phyloP scores from a whole-genome alignment of 2,329 filamentous ascomycete genomes.

The Rhynchosporium agropyri region DNA sequence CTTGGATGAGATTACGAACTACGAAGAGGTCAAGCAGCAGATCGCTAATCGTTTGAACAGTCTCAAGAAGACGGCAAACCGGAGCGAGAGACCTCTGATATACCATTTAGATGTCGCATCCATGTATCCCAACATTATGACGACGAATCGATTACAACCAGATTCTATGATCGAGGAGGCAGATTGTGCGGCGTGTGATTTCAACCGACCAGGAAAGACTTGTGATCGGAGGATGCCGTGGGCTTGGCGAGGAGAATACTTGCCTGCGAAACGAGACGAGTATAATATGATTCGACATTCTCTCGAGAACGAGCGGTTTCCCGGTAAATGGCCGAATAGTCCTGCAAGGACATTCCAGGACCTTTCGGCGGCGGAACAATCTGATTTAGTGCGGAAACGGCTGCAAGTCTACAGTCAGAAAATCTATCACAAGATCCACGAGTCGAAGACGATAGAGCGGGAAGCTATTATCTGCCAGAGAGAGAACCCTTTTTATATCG shows the following conservation, averaged over 20 bases:
- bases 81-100: constrained; percentile 84
- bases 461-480: constrained; percentile 98
- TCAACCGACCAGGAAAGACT: constrained; percentile 95
- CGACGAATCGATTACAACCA: constrained; percentile 93
- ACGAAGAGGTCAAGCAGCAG: constrained; percentile 81
- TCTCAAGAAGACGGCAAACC: constrained; percentile 80
- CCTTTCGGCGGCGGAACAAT: constrained; percentile 79
- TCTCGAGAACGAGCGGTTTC: constrained; percentile 89
- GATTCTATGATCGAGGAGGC: constrained; percentile 99
- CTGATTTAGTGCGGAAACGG: constrained; percentile 78
- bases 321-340: constrained; percentile 72
- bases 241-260: constrained; percentile 97
- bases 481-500: constrained; percentile 97
- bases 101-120: constrained; percentile 98
- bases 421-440: constrained; percentile 99
- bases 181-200: constrained; percentile 96
- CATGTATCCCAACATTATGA: constrained; percentile 99
- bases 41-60: constrained; percentile 71
- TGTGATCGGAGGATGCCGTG: constrained; percentile 94
- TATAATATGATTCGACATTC: constrained; percentile 99
- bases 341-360: constrained; percentile 79
- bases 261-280: constrained; percentile 94
- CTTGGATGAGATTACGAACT: constrained; percentile 77
- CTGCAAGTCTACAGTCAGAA: constrained; percentile 95
- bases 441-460: constrained; percentile 86